Conservation (phyloP, 2,329 filamentous ascomycete species). For the Sporothrix luriei region DNA sequence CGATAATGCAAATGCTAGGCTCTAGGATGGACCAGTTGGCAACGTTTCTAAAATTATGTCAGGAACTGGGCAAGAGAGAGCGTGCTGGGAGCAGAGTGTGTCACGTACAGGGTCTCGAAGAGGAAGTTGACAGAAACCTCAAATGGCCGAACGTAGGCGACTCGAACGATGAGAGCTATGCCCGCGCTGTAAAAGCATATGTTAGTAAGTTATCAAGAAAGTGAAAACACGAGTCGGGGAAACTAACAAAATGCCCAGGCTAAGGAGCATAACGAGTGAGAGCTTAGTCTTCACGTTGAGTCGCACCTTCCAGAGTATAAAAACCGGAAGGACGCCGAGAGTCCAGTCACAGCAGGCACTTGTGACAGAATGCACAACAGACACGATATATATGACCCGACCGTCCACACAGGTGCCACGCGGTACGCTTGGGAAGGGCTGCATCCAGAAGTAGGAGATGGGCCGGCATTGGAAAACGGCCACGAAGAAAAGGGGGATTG, state of each 20-base stretch:
- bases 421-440: slow-evolving; percentile 40
- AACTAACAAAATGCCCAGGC: slow-evolving; percentile 54
- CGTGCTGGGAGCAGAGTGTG: not conserved
- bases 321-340: slow-evolving; percentile 54
- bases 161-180: slow-evolving; percentile 46
- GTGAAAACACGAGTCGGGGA: not conserved
- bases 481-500: slow-evolving; percentile 33
- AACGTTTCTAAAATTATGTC: slow-evolving; percentile 39
- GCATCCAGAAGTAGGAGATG: slow-evolving; percentile 52
- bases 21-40: slow-evolving; percentile 48
- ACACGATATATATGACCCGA: slow-evolving; percentile 47
- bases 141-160: slow-evolving; percentile 42
- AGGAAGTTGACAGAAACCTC: slow-evolving; percentile 41
- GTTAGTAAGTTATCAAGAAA: not conserved
- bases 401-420: slow-evolving; percentile 48
- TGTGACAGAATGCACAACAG: slow-evolving; percentile 52
- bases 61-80: not conserved
- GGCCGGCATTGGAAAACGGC: slow-evolving; percentile 54
- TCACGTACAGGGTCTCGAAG: slow-evolving; percentile 42
- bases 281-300: slow-evolving; percentile 53
- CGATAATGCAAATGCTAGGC: slow-evolving; percentile 45
- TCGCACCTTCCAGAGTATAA: slow-evolving; percentile 55
- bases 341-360: slow-evolving; percentile 55
- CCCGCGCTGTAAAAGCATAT: slow-evolving; percentile 42
- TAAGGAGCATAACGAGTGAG: slow-evolving; percentile 51